These are phyloP conservation scores for Penicillium occitanis DNA, from an alignment of 2,329 filamentous ascomycete species.

Conservation along the genomic window DNA sequence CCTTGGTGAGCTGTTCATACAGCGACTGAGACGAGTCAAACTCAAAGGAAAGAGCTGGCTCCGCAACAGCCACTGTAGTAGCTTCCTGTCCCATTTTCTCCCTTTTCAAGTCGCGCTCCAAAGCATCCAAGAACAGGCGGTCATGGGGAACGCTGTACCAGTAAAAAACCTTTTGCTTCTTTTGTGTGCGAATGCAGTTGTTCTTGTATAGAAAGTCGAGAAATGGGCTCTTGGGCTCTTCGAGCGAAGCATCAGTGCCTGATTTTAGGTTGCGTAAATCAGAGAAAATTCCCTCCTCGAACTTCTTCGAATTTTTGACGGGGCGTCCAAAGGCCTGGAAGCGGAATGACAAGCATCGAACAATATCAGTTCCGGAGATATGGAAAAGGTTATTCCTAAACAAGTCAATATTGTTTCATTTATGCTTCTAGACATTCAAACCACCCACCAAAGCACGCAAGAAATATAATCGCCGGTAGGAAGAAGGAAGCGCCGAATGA, in stretches of 20 bases:
- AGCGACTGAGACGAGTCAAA: conserved; percentile 99
- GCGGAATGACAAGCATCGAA: conserved; percentile 94
- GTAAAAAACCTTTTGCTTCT: conserved; percentile 99
- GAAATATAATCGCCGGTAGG: conserved; percentile 99
- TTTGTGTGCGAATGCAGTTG: conserved; percentile 99
- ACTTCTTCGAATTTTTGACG: conserved; percentile 99
- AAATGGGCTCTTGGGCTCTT: conserved; percentile 98
- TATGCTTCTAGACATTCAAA: conserved; percentile 6
- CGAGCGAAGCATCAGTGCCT: conserved; percentile 93
- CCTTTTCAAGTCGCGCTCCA: conserved; percentile 95
- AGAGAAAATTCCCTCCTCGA: conserved; percentile 99
- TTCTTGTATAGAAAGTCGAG: conserved; percentile 99
- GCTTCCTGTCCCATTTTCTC: conserved; percentile 99
- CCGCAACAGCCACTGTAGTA: conserved; percentile 92
- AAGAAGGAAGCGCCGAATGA: conserved; percentile 91
- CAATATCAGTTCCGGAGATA: conserved; percentile 98
- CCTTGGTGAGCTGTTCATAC: conserved; percentile 98
- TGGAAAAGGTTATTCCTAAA: conserved; percentile 95
- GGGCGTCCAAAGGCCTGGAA: conserved; percentile 98
- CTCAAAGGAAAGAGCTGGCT: conserved; percentile 96
- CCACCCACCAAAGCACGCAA: conserved; percentile 80
- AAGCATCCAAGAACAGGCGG: conserved; percentile 91
- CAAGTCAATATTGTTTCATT: conserved; percentile 4
- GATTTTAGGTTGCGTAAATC: conserved; percentile 98
- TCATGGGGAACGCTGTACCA: conserved; percentile 99